Evolutionary conservation across 441 rosid genomes (phyloP).

Genomic region (Breynia disticha): DNA sequence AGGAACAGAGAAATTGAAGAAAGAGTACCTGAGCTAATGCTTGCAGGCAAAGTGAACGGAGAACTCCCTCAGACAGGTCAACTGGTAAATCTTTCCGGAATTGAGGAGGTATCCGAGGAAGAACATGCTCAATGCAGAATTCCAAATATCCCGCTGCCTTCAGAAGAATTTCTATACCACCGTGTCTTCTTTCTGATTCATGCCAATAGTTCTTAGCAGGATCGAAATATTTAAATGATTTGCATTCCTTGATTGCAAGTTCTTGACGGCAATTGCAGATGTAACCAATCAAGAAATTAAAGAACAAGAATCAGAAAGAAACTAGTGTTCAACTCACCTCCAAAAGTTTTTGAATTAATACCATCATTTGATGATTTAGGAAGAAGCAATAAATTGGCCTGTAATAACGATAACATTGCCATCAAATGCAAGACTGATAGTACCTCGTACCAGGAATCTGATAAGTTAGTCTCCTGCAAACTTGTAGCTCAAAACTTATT

Average conservation of each 20-base stretch:
- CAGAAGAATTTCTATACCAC: slow-evolving; percentile 66
- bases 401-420: slow-evolving; percentile 82
- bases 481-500: background rate
- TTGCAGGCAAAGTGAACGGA: slow-evolving; percentile 73
- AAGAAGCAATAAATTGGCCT: slow-evolving; percentile 85
- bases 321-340: slow-evolving; percentile 39
- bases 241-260: too few species aligned
- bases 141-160: slow-evolving; percentile 88
- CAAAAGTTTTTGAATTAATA: slow-evolving; percentile 70
- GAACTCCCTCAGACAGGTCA: slow-evolving; percentile 78
- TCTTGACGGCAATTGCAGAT: background rate
- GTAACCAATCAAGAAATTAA: background rate
- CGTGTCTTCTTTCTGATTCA: slow-evolving; percentile 55
- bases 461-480: slow-evolving; percentile 82
- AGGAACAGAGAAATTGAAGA: background rate
- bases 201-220: slow-evolving; percentile 3
- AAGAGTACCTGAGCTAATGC: slow-evolving; percentile 72
- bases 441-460: slow-evolving; percentile 86
- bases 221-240: background rate
- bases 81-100: slow-evolving; percentile 74
- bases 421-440: slow-evolving; percentile 94
- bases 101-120: slow-evolving; percentile 63
- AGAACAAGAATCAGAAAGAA: background rate
- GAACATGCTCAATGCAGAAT: slow-evolving; percentile 66
- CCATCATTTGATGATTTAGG: slow-evolving; percentile 78